phyloP scores from a whole-genome alignment of 352 stramenopile genomes.

The Peronosclerospora sorghi region DNA sequence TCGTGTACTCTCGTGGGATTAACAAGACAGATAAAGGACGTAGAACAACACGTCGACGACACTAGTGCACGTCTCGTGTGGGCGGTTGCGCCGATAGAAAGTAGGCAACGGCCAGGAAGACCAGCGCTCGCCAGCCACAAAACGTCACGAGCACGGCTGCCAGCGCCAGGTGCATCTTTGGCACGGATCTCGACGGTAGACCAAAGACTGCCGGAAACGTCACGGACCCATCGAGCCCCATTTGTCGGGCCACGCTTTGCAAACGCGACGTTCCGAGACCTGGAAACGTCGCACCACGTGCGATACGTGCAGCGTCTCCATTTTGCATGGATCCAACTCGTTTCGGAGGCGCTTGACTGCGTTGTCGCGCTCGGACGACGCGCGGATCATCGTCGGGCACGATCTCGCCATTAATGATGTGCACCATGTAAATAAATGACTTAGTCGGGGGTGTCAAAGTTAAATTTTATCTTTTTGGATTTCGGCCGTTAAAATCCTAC shows the following conservation, averaged over 20 bases:
- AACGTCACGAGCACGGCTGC: constrained; percentile 38
- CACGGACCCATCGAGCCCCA: constrained; percentile 56
- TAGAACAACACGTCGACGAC: too few relatives aligned
- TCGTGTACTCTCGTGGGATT: too few relatives aligned
- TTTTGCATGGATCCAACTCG: constrained; percentile 22
- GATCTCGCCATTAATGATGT: constrained; percentile 86
- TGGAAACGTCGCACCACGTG: constrained; percentile 1
- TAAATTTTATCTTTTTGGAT: too few relatives aligned
- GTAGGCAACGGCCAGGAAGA: constrained; percentile 55
- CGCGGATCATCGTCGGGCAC: constrained; percentile 74
- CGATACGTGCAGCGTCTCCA: background rate
- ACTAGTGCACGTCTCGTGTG: too few relatives aligned
- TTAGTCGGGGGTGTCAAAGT: too few relatives aligned
- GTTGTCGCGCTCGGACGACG: constrained; percentile 22
- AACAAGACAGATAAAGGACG: too few relatives aligned
- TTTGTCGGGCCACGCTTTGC: constrained; percentile 30
- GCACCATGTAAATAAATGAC: too few relatives aligned
- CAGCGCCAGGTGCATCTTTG: constrained; percentile 64
- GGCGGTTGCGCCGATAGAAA: constrained; percentile 44
- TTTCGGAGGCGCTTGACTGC: constrained; percentile 12
- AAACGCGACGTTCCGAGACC: constrained; percentile 23
- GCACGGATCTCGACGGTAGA: constrained; percentile 34
- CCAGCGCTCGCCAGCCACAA: constrained; percentile 66
- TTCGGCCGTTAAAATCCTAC: too few relatives aligned
- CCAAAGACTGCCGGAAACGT: constrained; percentile 49